Evolutionary conservation across 495 filamentous ascomycete species (phyloP).

Genomic region (Aspergillus bridgeri): DNA sequence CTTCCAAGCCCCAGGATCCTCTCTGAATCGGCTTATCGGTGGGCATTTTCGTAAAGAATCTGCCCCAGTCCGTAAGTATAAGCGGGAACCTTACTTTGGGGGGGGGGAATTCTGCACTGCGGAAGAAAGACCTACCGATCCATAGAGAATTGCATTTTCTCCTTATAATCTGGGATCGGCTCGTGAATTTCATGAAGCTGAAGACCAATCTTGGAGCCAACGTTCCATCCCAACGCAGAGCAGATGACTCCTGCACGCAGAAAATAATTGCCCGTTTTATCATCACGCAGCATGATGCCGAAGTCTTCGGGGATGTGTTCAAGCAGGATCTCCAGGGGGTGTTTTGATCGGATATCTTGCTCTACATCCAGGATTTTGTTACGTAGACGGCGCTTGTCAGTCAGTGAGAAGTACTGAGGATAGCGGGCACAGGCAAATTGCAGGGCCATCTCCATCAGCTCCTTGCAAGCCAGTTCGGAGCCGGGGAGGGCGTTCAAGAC

Average conservation of each 20-base stretch:
- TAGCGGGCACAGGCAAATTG: conserved; percentile 79
- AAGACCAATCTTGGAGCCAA: conserved; percentile 70
- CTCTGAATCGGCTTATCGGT: conserved; percentile 76
- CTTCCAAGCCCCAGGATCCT: conserved; percentile 83
- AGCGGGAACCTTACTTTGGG: not conserved
- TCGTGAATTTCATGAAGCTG: conserved; percentile 71
- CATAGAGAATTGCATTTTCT: conserved; percentile 89
- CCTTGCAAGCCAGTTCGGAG: conserved; percentile 77
- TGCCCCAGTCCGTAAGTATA: too few relatives aligned
- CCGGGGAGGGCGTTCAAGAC: conserved; percentile 73
- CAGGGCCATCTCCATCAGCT: conserved; percentile 85
- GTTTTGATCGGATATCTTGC: conserved; percentile 58
- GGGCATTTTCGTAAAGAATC: conserved; percentile 79
- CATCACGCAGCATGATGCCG: conserved; percentile 71
- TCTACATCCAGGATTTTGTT: conserved; percentile 68
- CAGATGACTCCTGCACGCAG: conserved; percentile 79
- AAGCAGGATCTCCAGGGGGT: conserved; percentile 69
- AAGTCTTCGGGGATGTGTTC: conserved; percentile 91
- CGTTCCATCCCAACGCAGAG: conserved; percentile 77
- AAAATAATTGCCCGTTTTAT: conserved; percentile 67
- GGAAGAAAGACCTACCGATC: conserved; percentile 54
- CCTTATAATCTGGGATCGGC: conserved; percentile 81
- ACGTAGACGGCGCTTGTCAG: conserved; percentile 57
- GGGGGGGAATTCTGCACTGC: not conserved
- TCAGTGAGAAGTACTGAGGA: conserved; percentile 70